phyloP scores from a whole-genome alignment of 1,284 basidiomycete species.

The Inonotus hispidus region DNA sequence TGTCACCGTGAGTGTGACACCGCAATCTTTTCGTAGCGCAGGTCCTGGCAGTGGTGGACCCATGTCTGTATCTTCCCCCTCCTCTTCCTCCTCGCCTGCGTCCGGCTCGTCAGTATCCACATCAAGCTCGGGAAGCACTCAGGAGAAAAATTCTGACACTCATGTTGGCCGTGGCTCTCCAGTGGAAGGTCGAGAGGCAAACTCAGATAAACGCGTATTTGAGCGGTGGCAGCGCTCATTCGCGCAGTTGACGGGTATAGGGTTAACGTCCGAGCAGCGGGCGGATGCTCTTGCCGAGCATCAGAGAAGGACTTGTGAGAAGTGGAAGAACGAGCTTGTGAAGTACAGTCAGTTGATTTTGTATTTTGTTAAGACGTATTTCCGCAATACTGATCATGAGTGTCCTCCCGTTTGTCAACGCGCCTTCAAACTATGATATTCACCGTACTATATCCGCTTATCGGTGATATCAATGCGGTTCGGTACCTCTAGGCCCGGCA shows the following conservation, averaged over 20 bases:
- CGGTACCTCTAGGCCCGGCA: slow-evolving; percentile 59
- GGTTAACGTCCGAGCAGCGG: slow-evolving; percentile 48
- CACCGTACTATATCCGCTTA: background rate
- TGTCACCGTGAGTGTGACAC: no score
- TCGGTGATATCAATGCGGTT: background rate
- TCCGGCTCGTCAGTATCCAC: background rate
- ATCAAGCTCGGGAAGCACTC: background rate
- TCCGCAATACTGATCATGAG: background rate
- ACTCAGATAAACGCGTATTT: slow-evolving; percentile 12
- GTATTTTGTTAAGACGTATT: slow-evolving; percentile 4
- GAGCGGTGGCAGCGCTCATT: slow-evolving; percentile 45
- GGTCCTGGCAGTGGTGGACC: background rate
- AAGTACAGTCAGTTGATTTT: slow-evolving; percentile 37
- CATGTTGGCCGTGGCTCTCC: background rate
- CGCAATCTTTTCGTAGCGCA: background rate
- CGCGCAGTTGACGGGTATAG: slow-evolving; percentile 49
- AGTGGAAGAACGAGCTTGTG: slow-evolving; percentile 53
- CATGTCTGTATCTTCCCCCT: slow-evolving; percentile 1
- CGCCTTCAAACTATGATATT: background rate
- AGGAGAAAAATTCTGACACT: background rate
- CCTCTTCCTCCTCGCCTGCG: background rate
- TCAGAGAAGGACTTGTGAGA: slow-evolving; percentile 47
- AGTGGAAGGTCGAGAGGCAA: slow-evolving; percentile 3
- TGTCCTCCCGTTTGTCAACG: background rate
- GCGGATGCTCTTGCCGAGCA: slow-evolving; percentile 37